Conservation (phyloP, 2,329 filamentous ascomycete genomes). For the Scedosporium boydii region DNA sequence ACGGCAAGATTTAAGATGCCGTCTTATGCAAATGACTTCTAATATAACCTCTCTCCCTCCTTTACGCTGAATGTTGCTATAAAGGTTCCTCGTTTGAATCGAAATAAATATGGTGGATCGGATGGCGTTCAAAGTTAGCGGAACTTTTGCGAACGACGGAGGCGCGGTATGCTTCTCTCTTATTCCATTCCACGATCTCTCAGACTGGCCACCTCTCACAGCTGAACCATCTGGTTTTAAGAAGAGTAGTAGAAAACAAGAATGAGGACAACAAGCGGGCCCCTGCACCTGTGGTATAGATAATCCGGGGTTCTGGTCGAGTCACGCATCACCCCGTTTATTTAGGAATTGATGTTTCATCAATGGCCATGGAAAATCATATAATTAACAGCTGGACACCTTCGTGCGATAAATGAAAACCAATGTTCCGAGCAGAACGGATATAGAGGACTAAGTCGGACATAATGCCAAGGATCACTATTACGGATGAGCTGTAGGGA, state of each 20-base stretch:
- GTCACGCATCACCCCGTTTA: not conserved
- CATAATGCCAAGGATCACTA: too few species aligned
- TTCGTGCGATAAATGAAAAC: too few species aligned
- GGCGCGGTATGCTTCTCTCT: too few species aligned
- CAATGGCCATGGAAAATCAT: not conserved
- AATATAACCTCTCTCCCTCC: not conserved
- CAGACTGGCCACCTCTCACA: not conserved
- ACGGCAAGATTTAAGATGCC: too few species aligned
- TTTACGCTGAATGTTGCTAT: not conserved
- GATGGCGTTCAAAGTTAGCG: too few species aligned
- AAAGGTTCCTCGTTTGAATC: too few species aligned
- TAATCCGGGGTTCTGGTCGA: not conserved
- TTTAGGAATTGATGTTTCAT: not conserved
- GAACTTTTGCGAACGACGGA: too few species aligned
- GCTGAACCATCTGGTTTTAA: not conserved
- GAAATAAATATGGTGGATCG: too few species aligned
- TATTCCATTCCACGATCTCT: not conserved
- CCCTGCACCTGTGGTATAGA: not conserved
- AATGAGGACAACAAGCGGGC: not conserved
- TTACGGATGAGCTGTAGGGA: too few species aligned
- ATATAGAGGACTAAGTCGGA: too few species aligned
- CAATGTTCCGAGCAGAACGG: too few species aligned
- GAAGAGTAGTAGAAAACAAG: not conserved
- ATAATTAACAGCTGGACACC: too few species aligned
- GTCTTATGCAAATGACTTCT: not conserved